Conservation (phyloP, 805 yeast species). For the Zygosaccharomyces lentus region DNA sequence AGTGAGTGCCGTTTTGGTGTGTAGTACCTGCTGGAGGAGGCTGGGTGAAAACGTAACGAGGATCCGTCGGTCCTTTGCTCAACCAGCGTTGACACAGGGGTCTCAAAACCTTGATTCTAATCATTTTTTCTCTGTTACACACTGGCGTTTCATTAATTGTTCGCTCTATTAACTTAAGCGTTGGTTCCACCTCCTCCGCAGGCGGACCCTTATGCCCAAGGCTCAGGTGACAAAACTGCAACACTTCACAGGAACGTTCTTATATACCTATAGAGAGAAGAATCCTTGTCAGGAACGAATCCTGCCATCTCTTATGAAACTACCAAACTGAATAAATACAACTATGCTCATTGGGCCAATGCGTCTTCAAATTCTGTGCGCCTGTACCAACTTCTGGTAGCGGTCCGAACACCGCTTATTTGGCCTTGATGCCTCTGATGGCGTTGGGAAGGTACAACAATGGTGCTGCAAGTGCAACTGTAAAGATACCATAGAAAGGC, state of each 20-base stretch:
- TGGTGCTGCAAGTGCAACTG: slow-evolving; percentile 62
- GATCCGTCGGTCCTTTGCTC: slow-evolving; percentile 13
- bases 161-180: not conserved
- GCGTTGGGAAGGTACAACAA: slow-evolving; percentile 72
- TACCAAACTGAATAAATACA: slow-evolving; percentile 5
- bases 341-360: not conserved
- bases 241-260: not conserved
- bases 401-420: slow-evolving; percentile 13
- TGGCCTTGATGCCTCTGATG: slow-evolving; percentile 59
- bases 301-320: slow-evolving; percentile 1
- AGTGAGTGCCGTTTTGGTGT: slow-evolving; percentile 22
- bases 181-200: not conserved
- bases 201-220: not conserved
- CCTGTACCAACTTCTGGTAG: not conserved
- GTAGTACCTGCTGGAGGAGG: slow-evolving; percentile 16
- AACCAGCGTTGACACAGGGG: slow-evolving; percentile 4
- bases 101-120: not conserved
- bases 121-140: not conserved
- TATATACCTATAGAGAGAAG: not conserved
- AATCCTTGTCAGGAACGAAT: not conserved
- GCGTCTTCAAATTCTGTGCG: not conserved
- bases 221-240: not conserved
- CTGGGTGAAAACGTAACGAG: slow-evolving; percentile 22
- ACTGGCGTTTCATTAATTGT: not conserved
- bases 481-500: slow-evolving; percentile 74